These are phyloP conservation scores for Tricholoma terreum DNA, from an alignment of 768 basidiomycete genomes.

Conservation along the genomic window DNA sequence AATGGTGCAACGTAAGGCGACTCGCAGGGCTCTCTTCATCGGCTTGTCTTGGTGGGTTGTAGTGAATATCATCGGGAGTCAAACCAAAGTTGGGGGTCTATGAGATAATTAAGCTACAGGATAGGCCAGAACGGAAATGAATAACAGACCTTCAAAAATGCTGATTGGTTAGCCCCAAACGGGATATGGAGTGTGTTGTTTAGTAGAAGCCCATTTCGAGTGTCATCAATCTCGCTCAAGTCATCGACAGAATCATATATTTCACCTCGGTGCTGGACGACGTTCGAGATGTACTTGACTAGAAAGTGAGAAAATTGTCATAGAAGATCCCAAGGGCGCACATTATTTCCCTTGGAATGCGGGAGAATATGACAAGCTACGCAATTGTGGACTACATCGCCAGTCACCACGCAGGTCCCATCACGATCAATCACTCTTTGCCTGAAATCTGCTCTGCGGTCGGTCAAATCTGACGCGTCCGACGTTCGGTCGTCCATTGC, in stretches of 20 bases:
- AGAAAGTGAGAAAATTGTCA: not conserved
- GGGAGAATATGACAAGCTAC: not conserved
- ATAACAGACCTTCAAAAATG: conserved; percentile 15
- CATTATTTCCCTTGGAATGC: not conserved
- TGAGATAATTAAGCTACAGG: too few species aligned
- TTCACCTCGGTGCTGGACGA: not conserved
- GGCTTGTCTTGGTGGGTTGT: not conserved
- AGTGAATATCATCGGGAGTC: too few species aligned
- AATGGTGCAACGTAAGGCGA: too few species aligned
- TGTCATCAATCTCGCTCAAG: conserved; percentile 9
- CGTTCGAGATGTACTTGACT: not conserved
- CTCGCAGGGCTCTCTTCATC: too few species aligned
- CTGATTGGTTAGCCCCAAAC: conserved; percentile 6
- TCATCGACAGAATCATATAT: not conserved
- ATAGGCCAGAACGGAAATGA: conserved; percentile 5
- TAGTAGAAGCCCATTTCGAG: conserved; percentile 13
- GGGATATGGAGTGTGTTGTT: conserved; percentile 1
- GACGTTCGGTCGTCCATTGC: not conserved
- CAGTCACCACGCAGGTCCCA: not conserved
- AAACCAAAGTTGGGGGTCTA: too few species aligned
- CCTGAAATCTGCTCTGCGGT: not conserved
- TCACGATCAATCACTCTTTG: not conserved
- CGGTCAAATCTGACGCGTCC: not conserved
- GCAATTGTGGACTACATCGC: not conserved
- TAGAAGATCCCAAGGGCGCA: not conserved